Base-by-base conservation (phyloP, 352 stramenopile genomes). In the Phytophthora tubulina region DNA sequence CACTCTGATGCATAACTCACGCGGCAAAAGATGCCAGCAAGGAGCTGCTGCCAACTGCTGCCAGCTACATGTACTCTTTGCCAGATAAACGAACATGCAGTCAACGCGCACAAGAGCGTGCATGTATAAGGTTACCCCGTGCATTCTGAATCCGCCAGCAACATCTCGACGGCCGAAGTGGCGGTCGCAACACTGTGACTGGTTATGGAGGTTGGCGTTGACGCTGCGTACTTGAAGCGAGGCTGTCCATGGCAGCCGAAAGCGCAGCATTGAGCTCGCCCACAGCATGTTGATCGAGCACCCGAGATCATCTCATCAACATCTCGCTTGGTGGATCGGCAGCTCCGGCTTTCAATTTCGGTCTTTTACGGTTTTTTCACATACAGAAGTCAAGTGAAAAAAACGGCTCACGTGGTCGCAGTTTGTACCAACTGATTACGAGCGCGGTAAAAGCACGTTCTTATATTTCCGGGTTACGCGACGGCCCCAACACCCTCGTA, bases 221-320 rank as follows among this genome's bases (percentile, higher is more conserved):
- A 27, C 21, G 21, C 21, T 2, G 21, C 21, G 21, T 27, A 1
- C 21, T 27, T 27, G 21, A 27, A 27, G 17, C 14, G 31, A 31
- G 49, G 17, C 31, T 55, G 49, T 57, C 50, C 33, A 44, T 17
- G 21, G 21, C 21, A 27, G 21, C 21, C 21, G 21, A 27, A 27
- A 27, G 21, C 21, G 21, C 21, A 27, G 21, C 21, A 27, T 27
- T 27, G 21, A 2, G 21, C 21, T 27, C n/a, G 44, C 7, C 17
- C 15, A 33, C 52, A 59, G 27, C 21, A 65, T 71, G 54, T 60
- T 72, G 64, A 72, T 71, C 45, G 46, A 48, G 15, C 3, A 35
- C 6, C 33, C 15, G 36, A 71, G 21, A 59, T 72, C 64, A 67
- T 61, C 30, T 61, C 46, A 72, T 66, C 56, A 72, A 72, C 55